Percentiles rank a stretch among this genome's conserved stretches.
Evolutionary conservation across 306 rosid genomes (phyloP).

Genomic region (Cicer arietinum): DNA sequence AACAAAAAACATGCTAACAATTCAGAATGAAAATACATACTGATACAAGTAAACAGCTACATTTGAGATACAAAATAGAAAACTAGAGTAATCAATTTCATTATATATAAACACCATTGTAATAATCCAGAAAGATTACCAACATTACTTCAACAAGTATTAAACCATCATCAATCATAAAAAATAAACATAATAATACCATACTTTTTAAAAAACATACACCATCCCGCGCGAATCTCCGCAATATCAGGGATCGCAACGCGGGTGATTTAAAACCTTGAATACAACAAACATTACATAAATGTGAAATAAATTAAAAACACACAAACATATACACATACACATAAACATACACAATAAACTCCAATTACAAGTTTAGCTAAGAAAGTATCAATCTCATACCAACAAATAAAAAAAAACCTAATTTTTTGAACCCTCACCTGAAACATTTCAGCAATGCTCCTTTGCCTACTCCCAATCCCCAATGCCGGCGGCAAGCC

Average conservation of each 20-base stretch:
- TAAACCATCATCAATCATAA: neutral
- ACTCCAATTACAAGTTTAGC: conserved; percentile 3
- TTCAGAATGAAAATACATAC: conserved; percentile 1
- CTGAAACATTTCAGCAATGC: conserved; percentile 80
- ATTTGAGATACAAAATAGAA: neutral
- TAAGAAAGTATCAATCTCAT: neutral
- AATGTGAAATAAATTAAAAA: conserved; percentile 4
- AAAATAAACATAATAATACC: neutral
- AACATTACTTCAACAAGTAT: neutral
- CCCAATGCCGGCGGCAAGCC: conserved; percentile 86
- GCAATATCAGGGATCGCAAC: neutral
- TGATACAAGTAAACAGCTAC: conserved; percentile 9
- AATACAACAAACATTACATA: neutral
- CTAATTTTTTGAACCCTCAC: conserved; percentile 41
- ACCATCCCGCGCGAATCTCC: neutral
- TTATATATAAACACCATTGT: conserved; percentile 10
- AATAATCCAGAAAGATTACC: neutral
- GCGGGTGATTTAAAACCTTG: neutral
- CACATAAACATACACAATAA: neutral
- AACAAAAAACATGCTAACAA: neutral
- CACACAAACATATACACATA: neutral
- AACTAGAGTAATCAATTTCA: neutral
- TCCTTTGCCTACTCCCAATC: conserved; percentile 78
- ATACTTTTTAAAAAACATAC: neutral
- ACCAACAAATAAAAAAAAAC: neutral